Evolutionary conservation across 2,329 filamentous ascomycete species (phyloP).

Genomic region (Graphilbum ipis-grandicollis): DNA sequence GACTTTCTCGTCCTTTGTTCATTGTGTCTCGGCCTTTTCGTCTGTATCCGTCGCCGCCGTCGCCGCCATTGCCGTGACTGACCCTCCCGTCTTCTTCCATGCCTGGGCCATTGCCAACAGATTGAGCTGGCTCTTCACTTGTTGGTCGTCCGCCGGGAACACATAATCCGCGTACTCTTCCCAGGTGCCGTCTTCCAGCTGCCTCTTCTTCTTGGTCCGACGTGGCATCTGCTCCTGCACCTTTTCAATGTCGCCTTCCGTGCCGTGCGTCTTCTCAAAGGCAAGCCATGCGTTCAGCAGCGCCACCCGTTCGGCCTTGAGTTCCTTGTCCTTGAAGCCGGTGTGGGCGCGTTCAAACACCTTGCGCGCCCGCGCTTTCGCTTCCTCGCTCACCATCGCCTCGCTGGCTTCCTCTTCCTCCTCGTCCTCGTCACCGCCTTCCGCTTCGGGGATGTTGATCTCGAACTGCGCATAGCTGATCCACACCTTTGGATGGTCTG

Average conservation of each 20-base stretch:
- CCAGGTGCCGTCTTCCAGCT: constrained; percentile 79
- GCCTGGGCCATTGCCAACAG: constrained; percentile 71
- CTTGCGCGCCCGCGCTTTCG: constrained; percentile 64
- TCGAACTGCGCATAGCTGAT: constrained; percentile 98
- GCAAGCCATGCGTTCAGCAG: constrained; percentile 83
- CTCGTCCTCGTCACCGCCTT: constrained; percentile 30
- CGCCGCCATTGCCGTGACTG: not conserved
- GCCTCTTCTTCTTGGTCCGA: constrained; percentile 79
- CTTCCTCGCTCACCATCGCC: constrained; percentile 59
- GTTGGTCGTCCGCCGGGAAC: constrained; percentile 88
- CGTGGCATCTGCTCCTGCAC: constrained; percentile 90
- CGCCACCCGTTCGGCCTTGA: constrained; percentile 87
- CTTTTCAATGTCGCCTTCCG: constrained; percentile 54
- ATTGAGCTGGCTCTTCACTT: constrained; percentile 66
- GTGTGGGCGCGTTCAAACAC: constrained; percentile 77
- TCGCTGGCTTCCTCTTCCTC: constrained; percentile 40
- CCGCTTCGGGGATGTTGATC: constrained; percentile 59
- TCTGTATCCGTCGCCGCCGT: not conserved
- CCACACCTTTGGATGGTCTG: constrained; percentile 99
- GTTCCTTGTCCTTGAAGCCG: constrained; percentile 72
- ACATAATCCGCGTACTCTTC: constrained; percentile 97
- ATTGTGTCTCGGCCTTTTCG: not conserved
- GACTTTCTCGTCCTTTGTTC: too few species aligned
- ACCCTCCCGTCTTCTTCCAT: constrained; percentile 52
- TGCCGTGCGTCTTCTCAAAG: constrained; percentile 78